Evolutionary conservation across 164 flowering plant species (phyloP), one percentile per base, ranked within the genome.

Genomic region (Dillenia turbinata): DNA sequence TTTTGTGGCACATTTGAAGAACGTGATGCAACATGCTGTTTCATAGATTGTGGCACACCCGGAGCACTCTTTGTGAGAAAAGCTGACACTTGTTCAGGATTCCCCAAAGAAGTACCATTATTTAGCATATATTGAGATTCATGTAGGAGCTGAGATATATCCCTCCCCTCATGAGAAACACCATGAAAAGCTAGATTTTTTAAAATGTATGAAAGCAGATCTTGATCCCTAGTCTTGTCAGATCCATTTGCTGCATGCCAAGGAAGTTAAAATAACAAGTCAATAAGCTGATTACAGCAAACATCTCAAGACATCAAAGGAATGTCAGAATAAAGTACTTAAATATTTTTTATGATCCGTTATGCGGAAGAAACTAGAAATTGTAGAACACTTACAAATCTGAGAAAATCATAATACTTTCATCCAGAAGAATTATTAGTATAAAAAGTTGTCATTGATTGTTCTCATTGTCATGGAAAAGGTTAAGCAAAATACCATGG

Each of bases 161-260:
- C 72, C 12, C 54, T 72, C 49, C 60, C 83, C 45, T 64, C 73
- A 24, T 69, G 47, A 57, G 62, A 74, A 59, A 64, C 68, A 59
- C 48, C 26, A 26, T 67, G 51, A 53, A 69, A 52, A 11, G 77
- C 75, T 63, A 83, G 78, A 65, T 73, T 81, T 60, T 71, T 72
- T 56, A 83, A 55, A 62, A 81, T 75, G 65, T 83, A 80, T 40
- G 83, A 68, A n/a, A 81, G 63, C 46, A 83, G 54, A 70, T 77
- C 81, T 65, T 83, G 81, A 75, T 81, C 81, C n/a, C 71, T 74
- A n/a, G 67, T 57, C 61, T 61, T 66, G 52, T 81, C 81, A 12
- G 79, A 69, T 51, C 61, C 68, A 43, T 70, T 75, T 55, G 80
- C 87, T 83, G 70, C 73, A 76, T 53, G 60, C 46, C 15, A 64